Conservation (phyloP, 2,329 filamentous ascomycete genomes). For the Fulvia fulva region DNA sequence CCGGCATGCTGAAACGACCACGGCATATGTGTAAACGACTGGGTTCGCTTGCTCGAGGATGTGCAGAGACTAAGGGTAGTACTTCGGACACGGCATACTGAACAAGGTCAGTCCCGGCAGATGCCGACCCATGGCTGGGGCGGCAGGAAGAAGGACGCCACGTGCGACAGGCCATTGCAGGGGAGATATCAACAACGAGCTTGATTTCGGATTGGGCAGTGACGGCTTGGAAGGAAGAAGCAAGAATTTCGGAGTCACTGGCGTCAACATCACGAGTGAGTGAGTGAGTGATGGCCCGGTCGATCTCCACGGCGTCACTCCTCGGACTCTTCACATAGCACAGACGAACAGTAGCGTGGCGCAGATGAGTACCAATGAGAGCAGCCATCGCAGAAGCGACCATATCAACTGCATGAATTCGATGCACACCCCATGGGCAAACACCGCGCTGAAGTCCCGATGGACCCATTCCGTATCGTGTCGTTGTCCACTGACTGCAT, state of each 20-base stretch:
- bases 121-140: background rate
- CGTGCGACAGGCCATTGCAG: background rate
- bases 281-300: too few relatives aligned
- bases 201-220: too few relatives aligned
- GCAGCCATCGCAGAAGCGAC: background rate
- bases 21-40: background rate
- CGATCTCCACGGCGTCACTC: background rate
- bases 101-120: background rate
- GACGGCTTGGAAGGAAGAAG: too few relatives aligned
- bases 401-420: background rate
- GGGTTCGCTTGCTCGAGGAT: background rate
- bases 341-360: background rate
- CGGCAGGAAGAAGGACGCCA: background rate
- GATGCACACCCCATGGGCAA: too few relatives aligned
- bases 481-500: too few relatives aligned
- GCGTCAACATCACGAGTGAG: too few relatives aligned
- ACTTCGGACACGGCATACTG: slow-evolving; percentile 2
- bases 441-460: too few relatives aligned
- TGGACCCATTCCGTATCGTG: too few relatives aligned
- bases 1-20: background rate
- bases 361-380: background rate
- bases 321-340: background rate
- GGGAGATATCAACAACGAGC: too few relatives aligned
- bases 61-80: background rate
- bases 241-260: too few relatives aligned